phyloP scores from a whole-genome alignment of 257 asterid species.

The Solanum medicagineum region DNA sequence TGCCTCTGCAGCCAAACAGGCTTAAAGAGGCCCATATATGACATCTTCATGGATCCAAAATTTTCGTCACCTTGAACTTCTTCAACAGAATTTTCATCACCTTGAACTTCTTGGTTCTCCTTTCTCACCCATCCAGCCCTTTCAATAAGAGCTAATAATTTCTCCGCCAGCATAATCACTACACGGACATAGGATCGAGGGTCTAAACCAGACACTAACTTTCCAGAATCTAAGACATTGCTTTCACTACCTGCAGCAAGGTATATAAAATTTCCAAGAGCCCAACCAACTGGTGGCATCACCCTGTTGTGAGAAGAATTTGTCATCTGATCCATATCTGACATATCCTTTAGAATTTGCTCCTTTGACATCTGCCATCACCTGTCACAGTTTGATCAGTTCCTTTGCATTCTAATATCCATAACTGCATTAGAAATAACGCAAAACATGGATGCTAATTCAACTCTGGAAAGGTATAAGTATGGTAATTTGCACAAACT shows the following conservation, averaged over 20 bases:
- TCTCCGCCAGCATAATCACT: conserved; percentile 49
- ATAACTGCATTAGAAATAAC: background rate
- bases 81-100: conserved; percentile 25
- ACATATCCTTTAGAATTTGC: conserved; percentile 52
- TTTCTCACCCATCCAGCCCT: conserved; percentile 22
- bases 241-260: conserved; percentile 53
- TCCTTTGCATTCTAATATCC: conserved; percentile 24
- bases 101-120: conserved; percentile 33
- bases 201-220: conserved; percentile 49
- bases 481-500: background rate
- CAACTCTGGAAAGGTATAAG: background rate
- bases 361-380: conserved; percentile 86
- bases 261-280: conserved; percentile 64
- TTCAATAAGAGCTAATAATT: conserved; percentile 45
- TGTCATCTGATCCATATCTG: conserved; percentile 44
- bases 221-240: conserved; percentile 34
- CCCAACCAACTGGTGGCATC: conserved; percentile 80
- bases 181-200: conserved; percentile 49
- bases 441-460: background rate
- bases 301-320: conserved; percentile 12
- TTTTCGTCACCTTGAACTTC: conserved; percentile 25
- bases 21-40: conserved; percentile 58
- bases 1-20: conserved; percentile 80
- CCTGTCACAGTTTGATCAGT: conserved; percentile 90
- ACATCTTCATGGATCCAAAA: conserved; percentile 35